Conservation (phyloP, 2,329 filamentous ascomycete genomes). For the Aspergillus jensenii region DNA sequence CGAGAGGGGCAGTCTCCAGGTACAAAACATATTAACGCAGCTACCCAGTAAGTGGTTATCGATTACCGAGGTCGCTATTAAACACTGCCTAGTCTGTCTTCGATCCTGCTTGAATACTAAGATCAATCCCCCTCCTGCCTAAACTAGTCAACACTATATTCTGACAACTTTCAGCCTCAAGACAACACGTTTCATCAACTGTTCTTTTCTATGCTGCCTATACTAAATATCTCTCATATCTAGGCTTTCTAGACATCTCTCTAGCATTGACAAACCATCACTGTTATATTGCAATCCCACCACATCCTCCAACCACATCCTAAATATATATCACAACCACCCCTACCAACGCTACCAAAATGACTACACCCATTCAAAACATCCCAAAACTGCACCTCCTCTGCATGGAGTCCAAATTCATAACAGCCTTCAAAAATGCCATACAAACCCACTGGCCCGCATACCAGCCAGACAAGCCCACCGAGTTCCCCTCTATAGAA, state of each 20-base stretch:
- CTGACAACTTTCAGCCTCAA: not conserved
- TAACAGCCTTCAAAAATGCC: slow-evolving; percentile 43
- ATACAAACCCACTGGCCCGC: slow-evolving; percentile 29
- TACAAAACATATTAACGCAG: too few species aligned
- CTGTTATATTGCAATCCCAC: not conserved
- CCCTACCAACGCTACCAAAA: not conserved
- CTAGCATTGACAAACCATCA: not conserved
- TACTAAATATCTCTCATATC: not conserved
- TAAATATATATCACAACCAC: too few species aligned
- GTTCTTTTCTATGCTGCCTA: not conserved
- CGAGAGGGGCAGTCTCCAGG: not conserved
- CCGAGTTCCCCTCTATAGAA: slow-evolving; percentile 34
- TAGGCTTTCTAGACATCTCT: too few species aligned
- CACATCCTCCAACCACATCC: not conserved
- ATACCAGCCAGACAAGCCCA: slow-evolving; percentile 16
- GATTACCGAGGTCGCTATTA: too few species aligned
- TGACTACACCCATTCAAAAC: not conserved
- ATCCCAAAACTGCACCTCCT: slow-evolving; percentile 46
- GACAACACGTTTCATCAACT: not conserved
- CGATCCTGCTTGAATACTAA: too few species aligned
- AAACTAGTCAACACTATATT: not conserved
- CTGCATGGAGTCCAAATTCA: slow-evolving; percentile 41
- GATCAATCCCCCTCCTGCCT: not conserved
- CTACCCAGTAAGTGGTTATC: too few species aligned
- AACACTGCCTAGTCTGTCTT: too few species aligned